Percentiles rank a stretch among this genome's conserved stretches.
These are phyloP conservation scores for Trichoderma guizhouense DNA, from an alignment of 2,329 filamentous ascomycete genomes.

Conservation along the genomic window DNA sequence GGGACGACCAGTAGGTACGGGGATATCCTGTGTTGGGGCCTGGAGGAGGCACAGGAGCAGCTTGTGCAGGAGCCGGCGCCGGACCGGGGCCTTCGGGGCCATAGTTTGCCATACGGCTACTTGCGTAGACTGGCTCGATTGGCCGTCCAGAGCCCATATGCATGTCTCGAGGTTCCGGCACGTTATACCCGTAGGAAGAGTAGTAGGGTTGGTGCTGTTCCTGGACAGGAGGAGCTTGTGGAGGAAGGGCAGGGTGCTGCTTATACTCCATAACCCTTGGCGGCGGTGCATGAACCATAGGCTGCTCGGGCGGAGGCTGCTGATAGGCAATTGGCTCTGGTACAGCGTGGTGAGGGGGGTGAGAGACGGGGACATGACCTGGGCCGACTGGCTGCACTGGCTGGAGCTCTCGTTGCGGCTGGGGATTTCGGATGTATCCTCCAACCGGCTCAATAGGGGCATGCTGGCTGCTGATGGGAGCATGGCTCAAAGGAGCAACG, in stretches of 20 bases:
- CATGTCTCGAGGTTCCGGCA: constrained; percentile 29
- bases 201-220: constrained; percentile 28
- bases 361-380: constrained; percentile 25
- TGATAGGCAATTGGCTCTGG: constrained; percentile 23
- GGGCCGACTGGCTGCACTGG: constrained; percentile 27
- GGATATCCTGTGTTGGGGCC: constrained; percentile 25
- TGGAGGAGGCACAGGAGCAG: constrained; percentile 7
- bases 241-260: constrained; percentile 23
- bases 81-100: constrained; percentile 28
- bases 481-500: constrained; percentile 23
- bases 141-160: constrained; percentile 31
- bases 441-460: constrained; percentile 15
- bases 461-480: constrained; percentile 24
- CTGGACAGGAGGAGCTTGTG: constrained; percentile 7
- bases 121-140: constrained; percentile 32
- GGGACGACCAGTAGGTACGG: constrained; percentile 34
- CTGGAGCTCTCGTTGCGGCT: constrained; percentile 16
- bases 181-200: constrained; percentile 28
- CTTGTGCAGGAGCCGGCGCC: constrained; percentile 10
- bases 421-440: constrained; percentile 25
- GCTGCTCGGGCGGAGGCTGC: constrained; percentile 27
- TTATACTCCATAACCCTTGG: constrained; percentile 29
- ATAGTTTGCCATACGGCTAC: constrained; percentile 33
- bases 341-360: constrained; percentile 23
- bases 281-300: constrained; percentile 25